A percentile compares a stretch with the other conserved stretches of the same genome.
These are phyloP conservation scores for Penicillium steckii DNA, from an alignment of 495 filamentous ascomycete species.

Conservation along the genomic window DNA sequence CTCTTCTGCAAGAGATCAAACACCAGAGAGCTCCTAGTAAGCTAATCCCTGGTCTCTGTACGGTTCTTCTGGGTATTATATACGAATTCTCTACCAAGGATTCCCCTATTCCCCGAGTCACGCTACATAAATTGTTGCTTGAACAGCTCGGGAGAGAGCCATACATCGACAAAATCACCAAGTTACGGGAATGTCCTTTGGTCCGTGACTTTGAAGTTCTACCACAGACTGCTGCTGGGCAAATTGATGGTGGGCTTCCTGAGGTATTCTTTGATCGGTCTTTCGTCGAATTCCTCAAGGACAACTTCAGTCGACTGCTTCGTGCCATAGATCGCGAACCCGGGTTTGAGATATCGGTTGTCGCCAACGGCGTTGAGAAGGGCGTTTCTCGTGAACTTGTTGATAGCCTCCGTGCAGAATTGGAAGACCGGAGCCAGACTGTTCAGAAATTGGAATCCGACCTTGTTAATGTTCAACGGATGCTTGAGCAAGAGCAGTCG, in stretches of 20 bases:
- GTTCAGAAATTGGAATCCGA: slow-evolving; percentile 68
- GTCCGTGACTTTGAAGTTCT: slow-evolving; percentile 91
- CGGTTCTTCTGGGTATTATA: slow-evolving; percentile 79
- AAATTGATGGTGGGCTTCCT: slow-evolving; percentile 62
- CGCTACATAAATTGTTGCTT: slow-evolving; percentile 76
- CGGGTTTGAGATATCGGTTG: slow-evolving; percentile 74
- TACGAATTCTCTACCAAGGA: slow-evolving; percentile 99
- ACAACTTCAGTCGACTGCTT: slow-evolving; percentile 84
- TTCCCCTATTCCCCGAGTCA: slow-evolving; percentile 82
- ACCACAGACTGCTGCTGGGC: slow-evolving; percentile 60
- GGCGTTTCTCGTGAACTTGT: slow-evolving; percentile 81
- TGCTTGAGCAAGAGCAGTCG: slow-evolving; percentile 73
- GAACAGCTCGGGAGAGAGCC: slow-evolving; percentile 80
- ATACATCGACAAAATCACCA: slow-evolving; percentile 82
- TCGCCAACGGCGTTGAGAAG: slow-evolving; percentile 76
- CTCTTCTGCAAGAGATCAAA: slow-evolving; percentile 72
- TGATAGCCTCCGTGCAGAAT: slow-evolving; percentile 74
- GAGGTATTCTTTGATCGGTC: slow-evolving; percentile 82
- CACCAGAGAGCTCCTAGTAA: slow-evolving; percentile 55
- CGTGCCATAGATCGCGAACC: slow-evolving; percentile 92
- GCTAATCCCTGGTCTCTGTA: slow-evolving; percentile 80
- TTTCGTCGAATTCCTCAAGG: slow-evolving; percentile 93
- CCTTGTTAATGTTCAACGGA: slow-evolving; percentile 62
- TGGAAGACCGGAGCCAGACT: slow-evolving; percentile 68
- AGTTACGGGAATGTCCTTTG: slow-evolving; percentile 74